phyloP scores from a whole-genome alignment of 1,284 basidiomycete species.

The Tausonia pullulans region DNA sequence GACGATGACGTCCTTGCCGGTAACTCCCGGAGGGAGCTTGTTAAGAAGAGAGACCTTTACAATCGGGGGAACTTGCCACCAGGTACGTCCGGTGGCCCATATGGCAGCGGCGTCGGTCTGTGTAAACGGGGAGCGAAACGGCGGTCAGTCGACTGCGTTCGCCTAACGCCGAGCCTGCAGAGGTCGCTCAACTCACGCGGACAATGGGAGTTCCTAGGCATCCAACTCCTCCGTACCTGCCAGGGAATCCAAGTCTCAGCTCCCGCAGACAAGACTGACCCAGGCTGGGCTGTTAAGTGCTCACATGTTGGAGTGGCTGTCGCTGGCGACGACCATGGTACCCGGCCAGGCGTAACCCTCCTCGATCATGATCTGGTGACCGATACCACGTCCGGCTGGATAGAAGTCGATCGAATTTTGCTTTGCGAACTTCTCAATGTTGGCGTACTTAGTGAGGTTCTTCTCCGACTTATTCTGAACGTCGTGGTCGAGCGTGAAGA shows the following conservation, averaged over 20 bases:
- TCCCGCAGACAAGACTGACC: background rate
- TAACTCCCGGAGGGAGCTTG: conserved; percentile 72
- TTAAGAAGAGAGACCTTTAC: conserved; percentile 89
- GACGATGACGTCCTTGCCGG: conserved; percentile 97
- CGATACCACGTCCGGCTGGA: conserved; percentile 95
- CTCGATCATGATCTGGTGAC: conserved; percentile 88
- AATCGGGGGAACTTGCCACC: conserved; percentile 99
- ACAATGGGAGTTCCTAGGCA: conserved; percentile 96
- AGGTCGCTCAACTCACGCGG: conserved; percentile 30
- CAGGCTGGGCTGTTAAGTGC: background rate
- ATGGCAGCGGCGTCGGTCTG: conserved; percentile 72
- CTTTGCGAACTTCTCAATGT: conserved; percentile 84
- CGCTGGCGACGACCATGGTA: conserved; percentile 86
- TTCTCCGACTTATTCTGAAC: conserved; percentile 94
- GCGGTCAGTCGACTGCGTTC: background rate
- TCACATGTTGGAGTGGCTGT: conserved; percentile 87
- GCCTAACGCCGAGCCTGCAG: background rate
- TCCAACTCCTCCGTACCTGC: conserved; percentile 84
- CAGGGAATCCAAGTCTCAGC: background rate
- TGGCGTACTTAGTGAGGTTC: conserved; percentile 85
- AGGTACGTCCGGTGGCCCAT: conserved; percentile 97
- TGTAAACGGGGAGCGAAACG: background rate
- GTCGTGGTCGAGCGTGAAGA: conserved; percentile 97
- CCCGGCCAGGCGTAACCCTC: conserved; percentile 93
- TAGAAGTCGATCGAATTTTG: conserved; percentile 86